Base-by-base conservation (phyloP, 106 monocot species). In the Phalaenopsis equestris region DNA sequence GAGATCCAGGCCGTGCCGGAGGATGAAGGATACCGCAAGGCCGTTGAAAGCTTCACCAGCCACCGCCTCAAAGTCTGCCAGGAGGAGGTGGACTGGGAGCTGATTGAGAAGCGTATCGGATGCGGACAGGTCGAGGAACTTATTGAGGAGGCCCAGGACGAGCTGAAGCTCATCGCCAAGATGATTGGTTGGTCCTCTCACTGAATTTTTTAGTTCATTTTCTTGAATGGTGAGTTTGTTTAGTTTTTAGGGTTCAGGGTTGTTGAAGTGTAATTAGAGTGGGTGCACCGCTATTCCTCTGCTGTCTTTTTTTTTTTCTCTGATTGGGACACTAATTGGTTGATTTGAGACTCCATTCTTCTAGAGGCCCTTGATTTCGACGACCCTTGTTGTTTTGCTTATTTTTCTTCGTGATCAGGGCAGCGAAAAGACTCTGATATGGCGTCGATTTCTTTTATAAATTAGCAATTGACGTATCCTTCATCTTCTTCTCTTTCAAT, bases 51-150 rank as follows among this genome's bases (percentile, higher is more conserved):
- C 81, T 97, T 97, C 87, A 97, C 96, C 46, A 75, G 73, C 48
- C 88, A 92, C 81, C 82, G 94, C 10, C 86, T 97, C 41, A 76
- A 89, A 82, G 88, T 92, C 37, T 97, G 96, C 75, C 84, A 84
- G 87, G 90, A 93, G 77, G 94, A 97, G 82, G 88, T 92, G 56
- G 91, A 93, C 77, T 94, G 92, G 93, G 94, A 96, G 78, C 37
- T 76, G 83, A 96, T 93, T 78, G 96, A 96, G 93, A 85, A 87
- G 84, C 81, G 86, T 49, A 72, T 97, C 19, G 91, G 84, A 5
- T 97, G 93, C 72, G 96, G 96, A 38, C 96, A 96, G 86, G 96
- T 96, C 48, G 96, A 96, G 90, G 96, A 96, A 86, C 90, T 96
- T 73, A 92, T 96, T 57, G 96, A 96, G 82, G 96, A 96, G 89